A percentile compares a stretch with the other conserved stretches of the same genome.
Evolutionary conservation across 1,139 yeast species (phyloP).

Genomic region (Wickerhamiella infanticola): DNA sequence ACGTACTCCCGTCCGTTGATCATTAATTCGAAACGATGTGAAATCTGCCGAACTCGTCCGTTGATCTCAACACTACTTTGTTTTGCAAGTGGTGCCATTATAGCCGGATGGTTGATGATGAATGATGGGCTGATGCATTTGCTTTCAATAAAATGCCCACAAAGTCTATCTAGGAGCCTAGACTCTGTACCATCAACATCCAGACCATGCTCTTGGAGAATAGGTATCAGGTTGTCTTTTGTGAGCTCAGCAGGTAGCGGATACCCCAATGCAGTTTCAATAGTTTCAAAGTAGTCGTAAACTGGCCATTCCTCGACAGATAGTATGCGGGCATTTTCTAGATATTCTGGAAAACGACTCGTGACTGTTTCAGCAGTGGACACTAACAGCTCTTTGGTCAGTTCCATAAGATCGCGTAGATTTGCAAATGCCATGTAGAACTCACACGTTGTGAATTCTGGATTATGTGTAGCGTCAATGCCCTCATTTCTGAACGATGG

Average conservation of each 20-base stretch:
- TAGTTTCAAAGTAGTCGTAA: constrained; percentile 36
- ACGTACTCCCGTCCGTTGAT: constrained; percentile 68
- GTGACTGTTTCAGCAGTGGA: constrained; percentile 22
- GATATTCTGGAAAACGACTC: constrained; percentile 11
- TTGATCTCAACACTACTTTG: constrained; percentile 27
- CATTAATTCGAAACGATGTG: constrained; percentile 70
- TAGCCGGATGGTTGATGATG: constrained; percentile 69
- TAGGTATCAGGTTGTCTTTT: not conserved
- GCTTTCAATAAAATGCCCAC: constrained; percentile 52
- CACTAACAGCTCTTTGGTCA: constrained; percentile 46
- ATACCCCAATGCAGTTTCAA: constrained; percentile 31
- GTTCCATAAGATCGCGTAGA: constrained; percentile 49
- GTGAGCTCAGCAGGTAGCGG: constrained; percentile 28
- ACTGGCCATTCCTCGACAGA: constrained; percentile 14
- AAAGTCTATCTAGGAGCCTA: constrained; percentile 50
- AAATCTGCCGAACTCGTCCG: constrained; percentile 28
- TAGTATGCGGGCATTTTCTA: constrained; percentile 5
- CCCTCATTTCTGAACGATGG: constrained; percentile 83
- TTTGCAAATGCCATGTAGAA: constrained; percentile 92
- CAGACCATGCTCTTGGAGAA: constrained; percentile 19
- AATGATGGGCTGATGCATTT: constrained; percentile 47
- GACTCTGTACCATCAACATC: constrained; percentile 37
- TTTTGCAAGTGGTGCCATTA: constrained; percentile 80
- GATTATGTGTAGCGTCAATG: constrained; percentile 91
- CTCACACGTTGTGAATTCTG: constrained; percentile 96